Evolutionary conservation across 2,329 filamentous ascomycete species (phyloP).

Genomic region (Blastomyces silverae): DNA sequence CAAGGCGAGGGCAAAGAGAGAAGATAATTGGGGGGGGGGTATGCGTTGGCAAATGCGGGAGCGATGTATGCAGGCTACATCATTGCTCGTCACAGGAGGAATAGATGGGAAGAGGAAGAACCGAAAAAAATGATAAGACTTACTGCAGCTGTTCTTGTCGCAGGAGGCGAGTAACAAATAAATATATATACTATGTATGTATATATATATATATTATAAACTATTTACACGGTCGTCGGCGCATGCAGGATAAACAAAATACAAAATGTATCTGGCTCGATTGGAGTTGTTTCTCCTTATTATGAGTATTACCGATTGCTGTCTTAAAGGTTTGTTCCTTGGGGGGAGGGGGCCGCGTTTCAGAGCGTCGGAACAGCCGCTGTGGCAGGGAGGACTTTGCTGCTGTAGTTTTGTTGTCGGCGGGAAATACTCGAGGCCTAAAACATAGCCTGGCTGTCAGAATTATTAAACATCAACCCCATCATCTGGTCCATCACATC

Average conservation of each 20-base stretch:
- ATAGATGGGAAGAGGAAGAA: neutral
- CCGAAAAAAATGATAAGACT: neutral
- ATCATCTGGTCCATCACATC: neutral
- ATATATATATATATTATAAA: neutral
- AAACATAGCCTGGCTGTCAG: neutral
- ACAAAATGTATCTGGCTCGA: neutral
- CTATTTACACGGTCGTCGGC: neutral
- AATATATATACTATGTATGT: neutral
- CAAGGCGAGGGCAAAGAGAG: neutral
- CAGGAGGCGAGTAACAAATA: too few relatives aligned
- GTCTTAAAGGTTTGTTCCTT: neutral
- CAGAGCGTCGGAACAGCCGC: conserved; percentile 7
- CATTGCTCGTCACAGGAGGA: conserved; percentile 3
- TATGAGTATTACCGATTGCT: neutral
- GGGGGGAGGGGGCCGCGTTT: conserved; percentile 1
- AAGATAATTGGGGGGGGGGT: neutral
- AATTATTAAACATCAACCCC: neutral
- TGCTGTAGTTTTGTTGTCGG: too few relatives aligned
- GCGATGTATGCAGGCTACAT: conserved; percentile 9
- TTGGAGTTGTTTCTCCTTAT: neutral
- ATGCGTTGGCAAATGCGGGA: conserved; percentile 10
- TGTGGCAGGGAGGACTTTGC: neutral
- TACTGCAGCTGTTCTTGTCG: neutral
- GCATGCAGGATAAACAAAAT: too few relatives aligned
- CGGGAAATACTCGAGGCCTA: neutral